These are phyloP conservation scores for Rhypophila decipiens DNA, from an alignment of 495 filamentous ascomycete genomes.

Conservation along the genomic window DNA sequence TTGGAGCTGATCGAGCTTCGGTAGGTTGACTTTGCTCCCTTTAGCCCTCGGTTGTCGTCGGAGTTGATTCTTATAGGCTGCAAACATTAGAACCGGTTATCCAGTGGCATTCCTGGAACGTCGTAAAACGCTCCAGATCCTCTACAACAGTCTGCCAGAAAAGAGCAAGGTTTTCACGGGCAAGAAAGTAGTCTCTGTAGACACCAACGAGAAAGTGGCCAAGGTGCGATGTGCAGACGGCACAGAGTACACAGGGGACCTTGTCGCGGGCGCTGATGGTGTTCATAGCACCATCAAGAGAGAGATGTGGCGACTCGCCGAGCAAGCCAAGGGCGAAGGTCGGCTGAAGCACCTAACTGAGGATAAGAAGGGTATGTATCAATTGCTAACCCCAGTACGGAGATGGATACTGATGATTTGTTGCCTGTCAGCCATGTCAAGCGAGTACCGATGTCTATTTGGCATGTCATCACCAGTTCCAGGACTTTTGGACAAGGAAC, in stretches of 20 bases:
- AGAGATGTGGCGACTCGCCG: conserved; percentile 30
- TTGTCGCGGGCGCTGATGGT: conserved; percentile 42
- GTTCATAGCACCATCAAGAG: conserved; percentile 40
- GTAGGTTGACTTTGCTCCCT: not conserved
- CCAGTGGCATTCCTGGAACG: conserved; percentile 7
- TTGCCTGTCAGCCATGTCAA: conserved; percentile 5
- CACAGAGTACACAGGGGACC: conserved; percentile 27
- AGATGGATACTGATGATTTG: not conserved
- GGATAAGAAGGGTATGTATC: conserved; percentile 6
- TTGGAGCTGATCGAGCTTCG: not conserved
- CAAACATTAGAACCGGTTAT: conserved; percentile 18
- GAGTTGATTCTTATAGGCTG: too few species aligned
- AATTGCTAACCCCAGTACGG: not conserved
- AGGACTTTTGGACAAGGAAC: not conserved
- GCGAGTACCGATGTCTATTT: conserved; percentile 33
- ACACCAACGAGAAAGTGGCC: conserved; percentile 4
- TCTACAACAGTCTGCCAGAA: conserved; percentile 11
- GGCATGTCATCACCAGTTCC: conserved; percentile 18
- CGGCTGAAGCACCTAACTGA: conserved; percentile 4
- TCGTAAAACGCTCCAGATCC: conserved; percentile 6
- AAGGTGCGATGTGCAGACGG: conserved; percentile 28
- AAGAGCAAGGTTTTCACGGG: conserved; percentile 8
- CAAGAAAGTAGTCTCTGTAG: conserved; percentile 11
- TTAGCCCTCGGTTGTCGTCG: too few species aligned
- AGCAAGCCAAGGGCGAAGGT: not conserved